phyloP scores from a whole-genome alignment of 2,329 filamentous ascomycete genomes.

The Phaeosphaeriaceae sp. region DNA sequence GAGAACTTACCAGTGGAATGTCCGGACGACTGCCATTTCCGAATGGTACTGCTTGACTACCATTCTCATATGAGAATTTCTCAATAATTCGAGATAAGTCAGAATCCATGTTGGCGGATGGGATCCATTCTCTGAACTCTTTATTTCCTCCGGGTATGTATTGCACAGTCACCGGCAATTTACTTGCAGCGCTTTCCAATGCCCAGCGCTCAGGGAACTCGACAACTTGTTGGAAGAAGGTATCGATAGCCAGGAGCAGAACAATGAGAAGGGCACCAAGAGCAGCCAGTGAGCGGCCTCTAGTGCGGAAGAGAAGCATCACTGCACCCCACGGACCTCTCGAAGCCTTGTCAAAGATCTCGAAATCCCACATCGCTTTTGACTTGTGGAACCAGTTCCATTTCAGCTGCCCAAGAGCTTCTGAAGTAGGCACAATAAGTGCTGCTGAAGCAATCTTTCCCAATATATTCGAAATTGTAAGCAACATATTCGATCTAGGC shows the following conservation, averaged over 20 bases:
- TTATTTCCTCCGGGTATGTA: constrained; percentile 11
- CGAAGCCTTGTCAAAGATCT: constrained; percentile 38
- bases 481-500: neutral
- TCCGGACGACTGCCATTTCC: constrained; percentile 34
- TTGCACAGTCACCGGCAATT: constrained; percentile 11
- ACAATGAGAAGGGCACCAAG: constrained; percentile 10
- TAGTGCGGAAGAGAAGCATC: constrained; percentile 19
- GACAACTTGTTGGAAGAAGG: constrained; percentile 20
- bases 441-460: constrained; percentile 27
- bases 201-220: constrained; percentile 32
- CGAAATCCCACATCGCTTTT: constrained; percentile 37
- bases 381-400: constrained; percentile 32
- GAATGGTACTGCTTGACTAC: constrained; percentile 22
- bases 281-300: constrained; percentile 19
- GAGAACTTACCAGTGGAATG: constrained; percentile 17
- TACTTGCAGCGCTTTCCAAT: constrained; percentile 9
- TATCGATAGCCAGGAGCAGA: constrained; percentile 16
- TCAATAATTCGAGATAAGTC: constrained; percentile 4
- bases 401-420: constrained; percentile 37
- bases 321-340: constrained; percentile 19
- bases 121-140: neutral
- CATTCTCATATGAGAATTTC: constrained; percentile 27
- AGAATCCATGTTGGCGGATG: neutral
- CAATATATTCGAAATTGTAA: constrained; percentile 17
- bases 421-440: constrained; percentile 28